Percentiles rank a stretch among this genome's conserved stretches.
phyloP scores from a whole-genome alignment of 2,329 filamentous ascomycete genomes.

The Didymella segeticola region DNA sequence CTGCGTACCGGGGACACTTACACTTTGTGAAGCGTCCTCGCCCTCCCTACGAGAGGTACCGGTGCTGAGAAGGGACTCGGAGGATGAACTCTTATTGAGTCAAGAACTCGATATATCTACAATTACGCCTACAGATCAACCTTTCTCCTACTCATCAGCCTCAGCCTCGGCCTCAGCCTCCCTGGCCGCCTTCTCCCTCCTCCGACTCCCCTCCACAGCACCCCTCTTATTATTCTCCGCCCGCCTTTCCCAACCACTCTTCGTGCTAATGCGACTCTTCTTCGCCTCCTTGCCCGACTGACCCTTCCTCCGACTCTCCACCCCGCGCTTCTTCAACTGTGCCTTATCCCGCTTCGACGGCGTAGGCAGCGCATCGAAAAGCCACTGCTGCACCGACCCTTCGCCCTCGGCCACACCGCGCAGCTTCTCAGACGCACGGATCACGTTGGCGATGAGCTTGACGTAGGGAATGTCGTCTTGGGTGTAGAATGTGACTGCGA shows the following conservation, averaged over 20 bases:
- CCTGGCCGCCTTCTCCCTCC: constrained; percentile 24
- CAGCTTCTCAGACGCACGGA: constrained; percentile 80
- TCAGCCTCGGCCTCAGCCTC: too few relatives aligned
- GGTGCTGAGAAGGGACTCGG: too few relatives aligned
- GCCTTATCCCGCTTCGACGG: constrained; percentile 84
- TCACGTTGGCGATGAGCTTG: constrained; percentile 92
- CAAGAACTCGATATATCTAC: too few relatives aligned
- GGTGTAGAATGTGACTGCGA: constrained; percentile 93
- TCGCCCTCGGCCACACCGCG: constrained; percentile 51
- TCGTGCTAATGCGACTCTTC: constrained; percentile 75
- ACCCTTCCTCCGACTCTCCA: constrained; percentile 70
- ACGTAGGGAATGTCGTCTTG: constrained; percentile 91
- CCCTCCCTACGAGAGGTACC: too few relatives aligned
- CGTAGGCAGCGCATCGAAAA: constrained; percentile 84
- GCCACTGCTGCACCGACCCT: constrained; percentile 68
- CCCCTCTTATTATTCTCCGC: constrained; percentile 71
- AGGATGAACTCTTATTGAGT: too few relatives aligned
- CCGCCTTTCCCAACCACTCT: constrained; percentile 76
- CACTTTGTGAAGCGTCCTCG: too few relatives aligned
- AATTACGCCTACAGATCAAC: too few relatives aligned
- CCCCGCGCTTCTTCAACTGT: constrained; percentile 79
- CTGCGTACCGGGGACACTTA: too few relatives aligned
- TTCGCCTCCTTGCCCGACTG: constrained; percentile 34
- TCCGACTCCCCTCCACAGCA: constrained; percentile 49
- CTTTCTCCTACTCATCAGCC: too few relatives aligned